Conservation (phyloP, 257 asterid species). For the Lantana camara region DNA sequence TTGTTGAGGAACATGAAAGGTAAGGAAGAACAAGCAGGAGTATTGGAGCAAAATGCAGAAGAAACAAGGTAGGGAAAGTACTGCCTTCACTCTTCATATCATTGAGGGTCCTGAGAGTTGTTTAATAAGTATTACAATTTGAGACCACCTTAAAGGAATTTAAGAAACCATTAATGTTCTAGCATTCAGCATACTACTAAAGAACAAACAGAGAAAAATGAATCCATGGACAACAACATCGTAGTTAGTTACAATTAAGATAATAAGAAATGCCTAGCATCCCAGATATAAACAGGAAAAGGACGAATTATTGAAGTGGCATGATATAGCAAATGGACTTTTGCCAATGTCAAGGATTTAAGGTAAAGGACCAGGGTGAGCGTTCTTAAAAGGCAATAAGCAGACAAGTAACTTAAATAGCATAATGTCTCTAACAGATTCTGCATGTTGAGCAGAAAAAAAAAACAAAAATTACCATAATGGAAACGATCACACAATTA, state of each 20-base stretch:
- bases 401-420: slow-evolving; percentile 20
- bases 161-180: not conserved
- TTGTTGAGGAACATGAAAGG: not conserved
- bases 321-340: slow-evolving; percentile 31
- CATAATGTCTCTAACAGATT: not conserved
- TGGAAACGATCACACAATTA: slow-evolving; percentile 12
- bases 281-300: slow-evolving; percentile 27
- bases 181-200: slow-evolving; percentile 6
- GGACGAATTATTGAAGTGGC: slow-evolving; percentile 19
- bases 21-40: not conserved
- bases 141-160: not conserved
- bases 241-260: slow-evolving; percentile 23
- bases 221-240: slow-evolving; percentile 20
- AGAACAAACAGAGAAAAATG: slow-evolving; percentile 11
- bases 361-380: slow-evolving; percentile 13
- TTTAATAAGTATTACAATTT: slow-evolving; percentile 1
- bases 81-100: slow-evolving; percentile 8
- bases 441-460: not conserved
- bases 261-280: not conserved
- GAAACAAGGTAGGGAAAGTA: slow-evolving; percentile 9
- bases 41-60: slow-evolving; percentile 7
- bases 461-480: slow-evolving; percentile 1
- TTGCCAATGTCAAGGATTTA: slow-evolving; percentile 21
- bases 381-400: slow-evolving; percentile 26
- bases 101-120: slow-evolving; percentile 15